These are phyloP conservation scores for Eutrema yunnanense DNA, from an alignment of 345 rosid species.

Conservation along the genomic window DNA sequence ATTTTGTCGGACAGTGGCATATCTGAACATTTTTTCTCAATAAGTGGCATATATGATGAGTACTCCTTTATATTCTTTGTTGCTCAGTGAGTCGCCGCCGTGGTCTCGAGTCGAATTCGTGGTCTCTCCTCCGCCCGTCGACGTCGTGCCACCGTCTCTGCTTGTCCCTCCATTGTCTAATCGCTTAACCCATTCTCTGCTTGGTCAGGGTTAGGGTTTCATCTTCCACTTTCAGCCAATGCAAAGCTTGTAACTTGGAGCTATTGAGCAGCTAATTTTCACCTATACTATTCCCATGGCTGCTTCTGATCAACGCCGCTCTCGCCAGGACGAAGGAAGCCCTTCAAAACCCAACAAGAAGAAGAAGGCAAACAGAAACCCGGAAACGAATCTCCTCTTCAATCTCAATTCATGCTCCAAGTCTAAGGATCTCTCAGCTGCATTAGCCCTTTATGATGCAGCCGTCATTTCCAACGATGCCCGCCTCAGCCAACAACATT, in stretches of 20 bases:
- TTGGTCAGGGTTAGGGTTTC: neutral
- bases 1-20: too few relatives aligned
- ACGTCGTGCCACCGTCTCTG: constrained; percentile 12
- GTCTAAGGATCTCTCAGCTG: constrained; percentile 55
- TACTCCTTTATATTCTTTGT: neutral
- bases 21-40: too few relatives aligned
- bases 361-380: constrained; percentile 37
- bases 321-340: constrained; percentile 13
- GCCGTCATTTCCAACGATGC: constrained; percentile 32
- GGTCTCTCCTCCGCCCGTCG: constrained; percentile 11
- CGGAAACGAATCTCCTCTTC: constrained; percentile 50
- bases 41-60: too few relatives aligned
- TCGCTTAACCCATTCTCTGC: neutral
- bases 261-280: neutral
- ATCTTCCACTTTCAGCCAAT: neutral
- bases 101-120: constrained; percentile 15
- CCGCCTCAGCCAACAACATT: constrained; percentile 52
- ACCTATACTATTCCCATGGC: constrained; percentile 30
- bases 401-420: constrained; percentile 59
- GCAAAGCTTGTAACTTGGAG: constrained; percentile 20
- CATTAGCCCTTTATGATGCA: constrained; percentile 56
- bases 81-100: constrained; percentile 8
- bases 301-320: constrained; percentile 9
- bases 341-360: constrained; percentile 34
- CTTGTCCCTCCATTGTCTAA: neutral